phyloP scores from a whole-genome alignment of 805 yeast genomes.

The Suhomyces prunicola region DNA sequence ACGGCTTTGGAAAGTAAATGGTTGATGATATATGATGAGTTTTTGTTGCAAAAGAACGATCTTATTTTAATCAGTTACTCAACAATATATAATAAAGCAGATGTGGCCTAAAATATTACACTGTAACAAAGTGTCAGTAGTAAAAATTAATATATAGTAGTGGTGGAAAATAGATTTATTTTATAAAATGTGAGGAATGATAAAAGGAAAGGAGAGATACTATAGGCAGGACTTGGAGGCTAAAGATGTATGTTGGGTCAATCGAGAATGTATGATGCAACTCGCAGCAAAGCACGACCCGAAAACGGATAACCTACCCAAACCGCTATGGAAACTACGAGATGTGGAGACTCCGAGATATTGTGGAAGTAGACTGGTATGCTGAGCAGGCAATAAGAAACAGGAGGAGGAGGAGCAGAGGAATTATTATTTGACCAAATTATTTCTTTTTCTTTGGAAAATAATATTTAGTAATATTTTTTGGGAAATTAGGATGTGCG shows the following conservation, averaged over 20 bases:
- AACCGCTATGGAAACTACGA: neutral
- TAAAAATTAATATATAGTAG: neutral
- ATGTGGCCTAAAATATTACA: neutral
- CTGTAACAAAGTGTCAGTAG: slow-evolving; percentile 1
- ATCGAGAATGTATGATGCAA: neutral
- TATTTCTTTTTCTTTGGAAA: neutral
- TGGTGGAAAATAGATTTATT: slow-evolving; percentile 3
- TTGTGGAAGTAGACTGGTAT: neutral
- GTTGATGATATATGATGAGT: neutral
- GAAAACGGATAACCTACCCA: neutral
- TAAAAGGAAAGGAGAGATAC: neutral
- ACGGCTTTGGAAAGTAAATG: neutral
- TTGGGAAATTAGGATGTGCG: neutral
- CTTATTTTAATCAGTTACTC: neutral
- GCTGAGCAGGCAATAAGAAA: neutral
- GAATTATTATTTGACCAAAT: neutral
- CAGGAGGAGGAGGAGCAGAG: neutral
- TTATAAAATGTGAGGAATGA: slow-evolving; percentile 1
- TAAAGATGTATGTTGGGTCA: neutral
- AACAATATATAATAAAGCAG: neutral
- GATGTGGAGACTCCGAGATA: neutral
- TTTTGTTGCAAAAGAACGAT: neutral
- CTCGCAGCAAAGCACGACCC: neutral
- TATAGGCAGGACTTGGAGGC: neutral
- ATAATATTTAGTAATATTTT: neutral